These are phyloP conservation scores for Pseudogymnoascus sp. DNA, from an alignment of 2,329 filamentous ascomycete species.

Conservation along the genomic window DNA sequence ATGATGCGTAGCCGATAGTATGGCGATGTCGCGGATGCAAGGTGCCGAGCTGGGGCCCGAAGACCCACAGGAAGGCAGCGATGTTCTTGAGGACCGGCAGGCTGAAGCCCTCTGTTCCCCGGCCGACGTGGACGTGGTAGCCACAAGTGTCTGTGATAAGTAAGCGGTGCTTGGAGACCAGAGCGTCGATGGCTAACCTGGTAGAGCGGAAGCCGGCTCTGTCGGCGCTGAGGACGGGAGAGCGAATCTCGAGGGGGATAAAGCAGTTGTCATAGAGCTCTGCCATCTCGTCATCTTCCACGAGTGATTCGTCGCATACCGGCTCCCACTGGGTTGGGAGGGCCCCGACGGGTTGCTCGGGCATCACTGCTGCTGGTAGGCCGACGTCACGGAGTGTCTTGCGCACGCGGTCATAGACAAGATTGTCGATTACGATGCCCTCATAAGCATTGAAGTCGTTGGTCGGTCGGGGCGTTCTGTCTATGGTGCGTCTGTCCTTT, in stretches of 20 bases:
- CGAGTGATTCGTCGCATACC: background rate
- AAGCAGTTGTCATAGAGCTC: background rate
- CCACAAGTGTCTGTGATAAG: conserved; percentile 20
- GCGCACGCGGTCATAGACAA: background rate
- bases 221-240: background rate
- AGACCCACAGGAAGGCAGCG: conserved; percentile 21
- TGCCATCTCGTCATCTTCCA: background rate
- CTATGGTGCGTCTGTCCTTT: background rate
- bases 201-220: conserved; percentile 1
- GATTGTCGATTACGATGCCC: background rate
- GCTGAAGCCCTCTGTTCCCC: conserved; percentile 19
- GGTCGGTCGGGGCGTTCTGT: background rate
- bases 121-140: conserved; percentile 28
- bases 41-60: conserved; percentile 23
- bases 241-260: background rate
- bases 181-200: background rate
- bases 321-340: background rate
- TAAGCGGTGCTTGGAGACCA: conserved; percentile 17
- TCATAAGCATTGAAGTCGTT: background rate
- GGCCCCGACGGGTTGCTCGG: background rate
- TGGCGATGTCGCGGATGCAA: conserved; percentile 19
- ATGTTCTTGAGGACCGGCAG: conserved; percentile 24
- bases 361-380: background rate
- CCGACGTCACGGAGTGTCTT: background rate
- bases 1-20: background rate